Conservation (phyloP, 352 stramenopile species). For the Phytophthora idaei region DNA sequence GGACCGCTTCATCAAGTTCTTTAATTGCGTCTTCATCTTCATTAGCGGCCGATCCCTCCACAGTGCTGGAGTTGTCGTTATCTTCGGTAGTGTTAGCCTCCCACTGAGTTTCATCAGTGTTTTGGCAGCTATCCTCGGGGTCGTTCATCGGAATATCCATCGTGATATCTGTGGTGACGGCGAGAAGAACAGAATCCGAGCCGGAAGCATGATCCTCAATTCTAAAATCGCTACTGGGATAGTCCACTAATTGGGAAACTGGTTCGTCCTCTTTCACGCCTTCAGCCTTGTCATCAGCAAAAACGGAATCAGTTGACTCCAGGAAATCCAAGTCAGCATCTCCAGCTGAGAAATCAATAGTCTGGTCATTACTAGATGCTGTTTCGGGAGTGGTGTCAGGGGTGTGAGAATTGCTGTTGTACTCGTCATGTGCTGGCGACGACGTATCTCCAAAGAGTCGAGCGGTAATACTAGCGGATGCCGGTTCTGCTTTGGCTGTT, state of each 20-base stretch:
- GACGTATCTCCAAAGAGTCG: conserved; percentile 11
- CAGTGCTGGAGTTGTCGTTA: background rate
- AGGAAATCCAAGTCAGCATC: conserved; percentile 39
- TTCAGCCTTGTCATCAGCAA: conserved; percentile 17
- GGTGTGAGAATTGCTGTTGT: background rate
- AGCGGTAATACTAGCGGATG: conserved; percentile 11
- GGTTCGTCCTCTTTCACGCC: background rate
- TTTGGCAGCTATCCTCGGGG: conserved; percentile 14
- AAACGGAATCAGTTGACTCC: conserved; percentile 18
- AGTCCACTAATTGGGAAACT: background rate
- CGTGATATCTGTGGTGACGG: conserved; percentile 49
- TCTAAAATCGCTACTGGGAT: background rate
- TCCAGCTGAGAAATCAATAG: conserved; percentile 7
- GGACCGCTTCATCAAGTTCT: background rate
- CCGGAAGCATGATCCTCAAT: background rate
- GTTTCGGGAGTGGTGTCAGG: background rate
- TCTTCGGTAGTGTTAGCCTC: background rate
- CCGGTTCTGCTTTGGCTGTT: background rate
- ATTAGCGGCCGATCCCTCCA: background rate
- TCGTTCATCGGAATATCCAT: conserved; percentile 50
- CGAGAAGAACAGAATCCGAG: conserved; percentile 11
- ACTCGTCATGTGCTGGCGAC: background rate
- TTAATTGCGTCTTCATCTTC: conserved; percentile 1
- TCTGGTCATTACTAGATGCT: background rate
- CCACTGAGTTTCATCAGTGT: conserved; percentile 1